Percentiles rank a stretch among this genome's conserved stretches.
These are phyloP conservation scores for Remersonia thermophila DNA, from an alignment of 2,329 filamentous ascomycete genomes.

Conservation along the genomic window DNA sequence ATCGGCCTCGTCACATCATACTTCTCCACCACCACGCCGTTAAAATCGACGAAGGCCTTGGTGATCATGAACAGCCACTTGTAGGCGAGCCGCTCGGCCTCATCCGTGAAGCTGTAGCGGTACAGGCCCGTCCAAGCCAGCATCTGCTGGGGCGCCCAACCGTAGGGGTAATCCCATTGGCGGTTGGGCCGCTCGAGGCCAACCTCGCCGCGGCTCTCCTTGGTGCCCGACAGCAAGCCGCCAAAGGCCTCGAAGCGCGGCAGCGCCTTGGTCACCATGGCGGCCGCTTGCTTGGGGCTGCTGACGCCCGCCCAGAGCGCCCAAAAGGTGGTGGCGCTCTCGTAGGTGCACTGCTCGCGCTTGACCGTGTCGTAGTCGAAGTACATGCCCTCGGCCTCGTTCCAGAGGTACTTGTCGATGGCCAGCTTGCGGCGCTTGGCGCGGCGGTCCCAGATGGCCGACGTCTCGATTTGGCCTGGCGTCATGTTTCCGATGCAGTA, in stretches of 20 bases:
- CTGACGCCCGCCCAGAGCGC: conserved; percentile 90
- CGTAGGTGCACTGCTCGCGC: conserved; percentile 70
- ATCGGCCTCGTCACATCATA: conserved; percentile 88
- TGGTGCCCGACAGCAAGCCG: conserved; percentile 78
- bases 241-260: conserved; percentile 82
- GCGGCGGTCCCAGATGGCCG: conserved; percentile 79
- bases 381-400: conserved; percentile 85
- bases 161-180: conserved; percentile 97
- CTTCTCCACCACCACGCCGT: conserved; percentile 96
- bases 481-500: conserved; percentile 60
- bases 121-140: conserved; percentile 89
- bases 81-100: conserved; percentile 81
- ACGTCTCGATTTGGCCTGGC: conserved; percentile 63
- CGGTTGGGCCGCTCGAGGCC: conserved; percentile 78
- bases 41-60: conserved; percentile 96
- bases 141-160: conserved; percentile 98
- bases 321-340: conserved; percentile 92
- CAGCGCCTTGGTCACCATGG: conserved; percentile 67
- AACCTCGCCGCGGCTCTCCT: conserved; percentile 72
- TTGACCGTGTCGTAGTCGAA: conserved; percentile 91
- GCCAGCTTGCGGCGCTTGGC: conserved; percentile 71
- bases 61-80: conserved; percentile 98
- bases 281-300: conserved; percentile 72
- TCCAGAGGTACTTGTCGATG: conserved; percentile 92
- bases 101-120: conserved; percentile 82